These are phyloP conservation scores for Candida sphagnicola DNA, from an alignment of 805 yeast genomes.

Conservation along the genomic window DNA sequence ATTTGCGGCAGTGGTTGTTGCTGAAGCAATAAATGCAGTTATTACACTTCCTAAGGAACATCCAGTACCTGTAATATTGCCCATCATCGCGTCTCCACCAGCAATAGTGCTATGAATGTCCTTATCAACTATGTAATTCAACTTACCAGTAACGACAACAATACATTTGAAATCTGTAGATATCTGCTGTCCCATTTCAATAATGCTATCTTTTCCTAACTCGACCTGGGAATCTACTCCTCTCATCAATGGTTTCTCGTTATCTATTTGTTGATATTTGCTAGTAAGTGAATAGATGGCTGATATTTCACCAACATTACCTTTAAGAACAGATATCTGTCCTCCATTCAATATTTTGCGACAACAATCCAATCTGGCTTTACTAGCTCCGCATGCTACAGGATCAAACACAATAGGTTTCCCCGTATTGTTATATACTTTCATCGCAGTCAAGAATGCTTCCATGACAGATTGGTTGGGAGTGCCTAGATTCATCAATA, in stretches of 20 bases:
- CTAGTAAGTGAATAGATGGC: slow-evolving; percentile 45
- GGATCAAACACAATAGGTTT: slow-evolving; percentile 81
- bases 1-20: slow-evolving; percentile 10
- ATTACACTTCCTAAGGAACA: slow-evolving; percentile 76
- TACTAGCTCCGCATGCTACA: slow-evolving; percentile 87
- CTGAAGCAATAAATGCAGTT: slow-evolving; percentile 53
- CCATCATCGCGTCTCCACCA: slow-evolving; percentile 66
- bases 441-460: slow-evolving; percentile 48
- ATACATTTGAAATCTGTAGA: slow-evolving; percentile 51
- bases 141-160: slow-evolving; percentile 68
- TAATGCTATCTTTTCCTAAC: slow-evolving; percentile 18
- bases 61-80: slow-evolving; percentile 74
- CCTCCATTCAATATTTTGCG: slow-evolving; percentile 51
- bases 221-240: slow-evolving; percentile 62
- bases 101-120: slow-evolving; percentile 24
- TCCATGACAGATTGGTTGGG: slow-evolving; percentile 43
- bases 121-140: slow-evolving; percentile 23
- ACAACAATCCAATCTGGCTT: slow-evolving; percentile 48
- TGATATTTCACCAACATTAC: slow-evolving; percentile 79
- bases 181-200: slow-evolving; percentile 43
- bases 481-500: slow-evolving; percentile 77
- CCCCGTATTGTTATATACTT: slow-evolving; percentile 51
- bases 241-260: slow-evolving; percentile 43
- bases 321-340: slow-evolving; percentile 67
- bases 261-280: slow-evolving; percentile 12